These are phyloP conservation scores for Musa balbisiana DNA, from an alignment of 202 grass and related monocot species.

Conservation along the genomic window DNA sequence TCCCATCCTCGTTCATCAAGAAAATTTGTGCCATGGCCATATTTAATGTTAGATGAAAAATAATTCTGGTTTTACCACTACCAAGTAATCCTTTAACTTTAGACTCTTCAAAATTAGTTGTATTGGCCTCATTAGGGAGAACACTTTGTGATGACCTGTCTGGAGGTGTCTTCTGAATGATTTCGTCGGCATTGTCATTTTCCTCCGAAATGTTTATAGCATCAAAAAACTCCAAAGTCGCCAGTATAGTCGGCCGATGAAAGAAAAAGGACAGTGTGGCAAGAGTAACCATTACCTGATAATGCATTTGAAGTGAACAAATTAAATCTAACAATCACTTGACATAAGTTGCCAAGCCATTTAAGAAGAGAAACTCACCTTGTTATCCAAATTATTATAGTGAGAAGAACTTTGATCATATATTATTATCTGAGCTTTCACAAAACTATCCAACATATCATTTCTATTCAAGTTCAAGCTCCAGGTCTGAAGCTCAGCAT, in stretches of 20 bases:
- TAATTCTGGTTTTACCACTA: constrained; percentile 86
- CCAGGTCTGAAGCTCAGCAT: constrained; percentile 43
- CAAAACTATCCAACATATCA: constrained; percentile 67
- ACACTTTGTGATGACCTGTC: constrained; percentile 25
- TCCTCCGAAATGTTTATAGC: constrained; percentile 63
- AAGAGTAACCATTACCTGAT: constrained; percentile 79
- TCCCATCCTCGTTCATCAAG: constrained; percentile 73
- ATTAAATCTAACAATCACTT: constrained; percentile 20
- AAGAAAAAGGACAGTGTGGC: constrained; percentile 89
- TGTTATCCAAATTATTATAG: constrained; percentile 83
- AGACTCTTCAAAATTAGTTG: constrained; percentile 32
- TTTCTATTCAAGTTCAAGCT: constrained; percentile 40
- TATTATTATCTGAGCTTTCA: constrained; percentile 90
- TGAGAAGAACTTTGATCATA: constrained; percentile 79
- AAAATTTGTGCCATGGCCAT: constrained; percentile 93
- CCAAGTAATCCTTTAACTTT: constrained; percentile 59
- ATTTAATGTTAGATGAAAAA: constrained; percentile 93
- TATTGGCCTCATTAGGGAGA: constrained; percentile 19
- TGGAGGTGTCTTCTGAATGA: constrained; percentile 24
- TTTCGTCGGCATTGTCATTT: constrained; percentile 32
- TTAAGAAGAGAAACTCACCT: constrained; percentile 44
- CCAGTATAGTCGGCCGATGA: constrained; percentile 83
- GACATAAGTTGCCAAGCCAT: constrained; percentile 17
- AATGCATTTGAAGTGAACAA: constrained; percentile 25
- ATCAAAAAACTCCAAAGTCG: constrained; percentile 85